Percentiles rank a stretch among this genome's conserved stretches.
Conservation (phyloP, 257 asterid genomes). For the Cynanchum wilfordii region DNA sequence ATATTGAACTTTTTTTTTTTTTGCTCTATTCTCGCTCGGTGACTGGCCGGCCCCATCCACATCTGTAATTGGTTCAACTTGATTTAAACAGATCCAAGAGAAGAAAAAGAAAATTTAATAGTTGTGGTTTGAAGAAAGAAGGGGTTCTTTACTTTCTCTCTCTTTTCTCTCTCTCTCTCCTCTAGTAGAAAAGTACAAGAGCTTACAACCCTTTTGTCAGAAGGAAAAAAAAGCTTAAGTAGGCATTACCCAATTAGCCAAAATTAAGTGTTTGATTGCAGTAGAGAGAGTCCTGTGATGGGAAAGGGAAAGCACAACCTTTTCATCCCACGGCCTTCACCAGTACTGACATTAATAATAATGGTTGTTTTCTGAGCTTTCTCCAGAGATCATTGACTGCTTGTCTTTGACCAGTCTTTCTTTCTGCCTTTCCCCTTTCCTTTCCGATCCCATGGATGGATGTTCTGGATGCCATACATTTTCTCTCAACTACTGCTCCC, state of each 20-base stretch:
- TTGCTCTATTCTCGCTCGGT: background rate
- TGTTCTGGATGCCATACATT: no score
- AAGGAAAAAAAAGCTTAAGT: constrained; percentile 14
- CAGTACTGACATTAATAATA: constrained; percentile 45
- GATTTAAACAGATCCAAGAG: background rate
- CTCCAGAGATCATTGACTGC: constrained; percentile 33
- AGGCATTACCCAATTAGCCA: constrained; percentile 15
- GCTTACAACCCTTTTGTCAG: constrained; percentile 14
- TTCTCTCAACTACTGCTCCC: no score
- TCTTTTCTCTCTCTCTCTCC: background rate
- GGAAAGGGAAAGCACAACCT: constrained; percentile 28
- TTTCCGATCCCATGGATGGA: no score
- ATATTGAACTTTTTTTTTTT: no score
- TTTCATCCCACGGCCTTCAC: constrained; percentile 20
- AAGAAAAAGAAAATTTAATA: background rate
- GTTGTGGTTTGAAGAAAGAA: background rate
- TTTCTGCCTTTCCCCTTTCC: no score
- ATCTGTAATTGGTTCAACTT: background rate
- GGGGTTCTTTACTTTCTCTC: no score
- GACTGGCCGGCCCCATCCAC: background rate
- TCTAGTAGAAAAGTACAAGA: background rate
- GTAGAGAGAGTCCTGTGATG: constrained; percentile 18
- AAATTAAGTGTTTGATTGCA: constrained; percentile 9
- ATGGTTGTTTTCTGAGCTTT: constrained; percentile 24
- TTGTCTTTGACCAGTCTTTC: constrained; percentile 46